Conservation (phyloP, 352 stramenopile species). For the Saprolegnia diclina region DNA sequence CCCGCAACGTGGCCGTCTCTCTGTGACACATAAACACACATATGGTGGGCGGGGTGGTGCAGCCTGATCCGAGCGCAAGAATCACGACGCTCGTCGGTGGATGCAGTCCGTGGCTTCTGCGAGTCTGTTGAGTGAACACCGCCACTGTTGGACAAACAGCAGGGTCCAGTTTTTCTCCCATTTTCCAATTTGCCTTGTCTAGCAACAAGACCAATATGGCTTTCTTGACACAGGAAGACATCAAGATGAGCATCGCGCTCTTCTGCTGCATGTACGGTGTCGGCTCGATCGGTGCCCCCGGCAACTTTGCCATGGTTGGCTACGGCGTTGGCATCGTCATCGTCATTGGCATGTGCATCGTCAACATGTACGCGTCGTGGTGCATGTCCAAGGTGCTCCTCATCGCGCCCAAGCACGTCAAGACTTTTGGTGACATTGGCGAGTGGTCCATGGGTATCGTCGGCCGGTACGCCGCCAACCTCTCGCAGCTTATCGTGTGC, state of each 20-base stretch:
- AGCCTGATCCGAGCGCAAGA: too few species aligned
- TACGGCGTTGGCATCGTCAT: slow-evolving; percentile 5
- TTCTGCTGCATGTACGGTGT: slow-evolving; percentile 31
- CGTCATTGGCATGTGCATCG: slow-evolving; percentile 25
- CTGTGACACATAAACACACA: too few species aligned
- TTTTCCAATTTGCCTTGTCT: background rate
- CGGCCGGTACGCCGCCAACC: slow-evolving; percentile 15
- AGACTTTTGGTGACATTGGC: slow-evolving; percentile 28
- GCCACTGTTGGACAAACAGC: background rate
- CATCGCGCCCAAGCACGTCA: slow-evolving; percentile 25
- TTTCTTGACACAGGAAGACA: slow-evolving; percentile 26
- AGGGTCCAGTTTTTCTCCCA: background rate
- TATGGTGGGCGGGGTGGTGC: too few species aligned
- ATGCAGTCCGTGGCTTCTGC: too few species aligned
- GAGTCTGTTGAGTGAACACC: slow-evolving; percentile 10
- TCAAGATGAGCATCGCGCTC: slow-evolving; percentile 25
- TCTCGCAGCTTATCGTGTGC: slow-evolving; percentile 28
- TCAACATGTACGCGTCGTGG: slow-evolving; percentile 26
- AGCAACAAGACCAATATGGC: background rate
- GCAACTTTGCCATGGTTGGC: slow-evolving; percentile 26
- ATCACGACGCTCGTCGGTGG: too few species aligned
- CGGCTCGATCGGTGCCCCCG: slow-evolving; percentile 22
- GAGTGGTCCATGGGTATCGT: slow-evolving; percentile 25
- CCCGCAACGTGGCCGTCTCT: too few species aligned
- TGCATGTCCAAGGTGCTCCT: slow-evolving; percentile 28